A percentile compares a stretch with the other conserved stretches of the same genome.
These are phyloP conservation scores for Oenanthe sinensis DNA, from an alignment of 129 eudicot genomes.

Conservation along the genomic window DNA sequence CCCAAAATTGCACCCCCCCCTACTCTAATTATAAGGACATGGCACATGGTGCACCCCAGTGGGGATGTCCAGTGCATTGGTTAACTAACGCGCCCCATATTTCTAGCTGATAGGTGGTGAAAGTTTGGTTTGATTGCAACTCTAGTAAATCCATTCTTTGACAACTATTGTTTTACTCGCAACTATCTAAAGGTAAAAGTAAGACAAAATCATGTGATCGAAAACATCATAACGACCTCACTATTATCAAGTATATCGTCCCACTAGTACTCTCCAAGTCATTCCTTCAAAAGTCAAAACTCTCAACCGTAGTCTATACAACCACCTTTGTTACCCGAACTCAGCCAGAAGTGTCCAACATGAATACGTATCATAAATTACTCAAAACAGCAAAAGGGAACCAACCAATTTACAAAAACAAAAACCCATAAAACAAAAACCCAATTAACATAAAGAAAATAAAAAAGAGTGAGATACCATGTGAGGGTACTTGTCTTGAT, in stretches of 20 bases:
- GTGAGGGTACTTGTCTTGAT: constrained; percentile 95
- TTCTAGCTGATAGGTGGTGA: background rate
- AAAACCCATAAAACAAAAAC: constrained; percentile 1
- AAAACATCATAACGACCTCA: background rate
- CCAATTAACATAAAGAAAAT: background rate
- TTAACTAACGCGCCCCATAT: background rate
- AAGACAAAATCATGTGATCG: too few species aligned
- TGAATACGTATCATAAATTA: too few species aligned
- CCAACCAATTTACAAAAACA: background rate
- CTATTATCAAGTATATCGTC: background rate
- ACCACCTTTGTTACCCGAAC: too few species aligned
- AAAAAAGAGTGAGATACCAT: constrained; percentile 39
- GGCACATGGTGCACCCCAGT: background rate
- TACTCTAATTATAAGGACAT: background rate
- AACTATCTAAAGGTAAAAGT: too few species aligned
- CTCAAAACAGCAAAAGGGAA: background rate
- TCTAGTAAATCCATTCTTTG: background rate
- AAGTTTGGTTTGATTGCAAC: too few species aligned
- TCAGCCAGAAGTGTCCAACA: too few species aligned
- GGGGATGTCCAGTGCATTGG: background rate
- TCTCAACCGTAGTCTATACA: background rate
- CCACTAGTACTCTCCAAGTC: too few species aligned
- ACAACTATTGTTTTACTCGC: background rate
- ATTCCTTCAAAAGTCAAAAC: background rate
- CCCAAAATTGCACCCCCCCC: background rate